phyloP scores from a whole-genome alignment of 371 early-diverging fungal species.

The Choanephora cucurbitarum region DNA sequence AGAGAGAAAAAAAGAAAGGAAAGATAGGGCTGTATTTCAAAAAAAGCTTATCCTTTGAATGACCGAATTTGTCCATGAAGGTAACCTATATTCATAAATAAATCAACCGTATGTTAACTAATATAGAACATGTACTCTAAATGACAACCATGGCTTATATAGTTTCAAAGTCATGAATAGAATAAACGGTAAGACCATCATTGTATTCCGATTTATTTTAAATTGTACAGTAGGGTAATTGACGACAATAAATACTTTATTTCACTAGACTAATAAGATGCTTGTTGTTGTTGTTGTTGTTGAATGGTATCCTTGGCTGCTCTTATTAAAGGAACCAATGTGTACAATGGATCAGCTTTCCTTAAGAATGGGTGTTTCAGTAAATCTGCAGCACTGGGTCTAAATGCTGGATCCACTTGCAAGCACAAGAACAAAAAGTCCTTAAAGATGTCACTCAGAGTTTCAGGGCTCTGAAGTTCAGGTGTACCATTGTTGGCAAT shows the following conservation, averaged over 20 bases:
- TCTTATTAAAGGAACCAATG: conserved; percentile 85
- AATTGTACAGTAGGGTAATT: too few relatives aligned
- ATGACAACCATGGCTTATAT: too few relatives aligned
- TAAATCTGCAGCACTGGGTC: conserved; percentile 79
- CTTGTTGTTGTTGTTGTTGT: conserved; percentile 9
- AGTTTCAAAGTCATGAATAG: too few relatives aligned
- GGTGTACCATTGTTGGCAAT: conserved; percentile 97
- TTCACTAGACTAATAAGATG: neutral
- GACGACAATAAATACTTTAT: too few relatives aligned
- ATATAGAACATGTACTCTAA: too few relatives aligned
- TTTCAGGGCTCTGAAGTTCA: conserved; percentile 84
- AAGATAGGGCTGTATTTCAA: too few relatives aligned
- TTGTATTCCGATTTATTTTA: too few relatives aligned
- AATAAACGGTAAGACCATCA: too few relatives aligned
- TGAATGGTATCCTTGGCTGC: conserved; percentile 73
- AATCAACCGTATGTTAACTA: too few relatives aligned
- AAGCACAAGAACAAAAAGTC: conserved; percentile 83
- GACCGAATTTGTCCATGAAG: too few relatives aligned
- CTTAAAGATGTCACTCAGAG: conserved; percentile 70
- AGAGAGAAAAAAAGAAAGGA: conserved; percentile 5
- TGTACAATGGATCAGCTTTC: conserved; percentile 82
- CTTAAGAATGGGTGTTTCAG: conserved; percentile 86
- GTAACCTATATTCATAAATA: too few relatives aligned
- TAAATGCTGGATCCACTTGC: conserved; percentile 79
- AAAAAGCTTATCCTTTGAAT: too few relatives aligned